phyloP scores from a whole-genome alignment of 2,329 filamentous ascomycete genomes.

The Geosmithia morbida region DNA sequence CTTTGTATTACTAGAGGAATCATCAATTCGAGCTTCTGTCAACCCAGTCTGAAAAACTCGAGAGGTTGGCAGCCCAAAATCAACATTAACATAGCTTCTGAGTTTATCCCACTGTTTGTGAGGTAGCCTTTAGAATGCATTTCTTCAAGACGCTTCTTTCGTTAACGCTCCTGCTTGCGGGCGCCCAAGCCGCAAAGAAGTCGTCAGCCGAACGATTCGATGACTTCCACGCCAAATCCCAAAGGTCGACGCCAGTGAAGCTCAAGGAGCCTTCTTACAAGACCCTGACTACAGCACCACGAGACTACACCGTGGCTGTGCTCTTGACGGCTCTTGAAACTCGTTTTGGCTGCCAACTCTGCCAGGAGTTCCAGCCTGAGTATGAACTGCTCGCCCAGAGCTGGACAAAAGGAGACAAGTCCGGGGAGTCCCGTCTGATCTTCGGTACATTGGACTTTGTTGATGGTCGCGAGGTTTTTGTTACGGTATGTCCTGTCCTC shows the following conservation, averaged over 20 bases:
- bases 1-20: background rate
- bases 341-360: slow-evolving; percentile 74
- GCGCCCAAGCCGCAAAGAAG: slow-evolving; percentile 50
- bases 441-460: slow-evolving; percentile 80
- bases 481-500: slow-evolving; percentile 46
- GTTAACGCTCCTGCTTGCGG: slow-evolving; percentile 45
- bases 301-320: slow-evolving; percentile 72
- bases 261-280: slow-evolving; percentile 65
- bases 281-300: slow-evolving; percentile 58
- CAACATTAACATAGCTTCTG: background rate
- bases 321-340: slow-evolving; percentile 77
- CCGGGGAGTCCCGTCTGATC: slow-evolving; percentile 55
- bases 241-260: slow-evolving; percentile 54
- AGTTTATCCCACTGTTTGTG: background rate
- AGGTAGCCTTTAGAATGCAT: slow-evolving; percentile 41
- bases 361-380: slow-evolving; percentile 84
- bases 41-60: background rate
- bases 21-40: background rate
- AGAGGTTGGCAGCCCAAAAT: background rate
- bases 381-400: slow-evolving; percentile 78
- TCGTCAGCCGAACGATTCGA: slow-evolving; percentile 51
- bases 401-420: slow-evolving; percentile 76
- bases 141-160: slow-evolving; percentile 49
- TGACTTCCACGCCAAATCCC: slow-evolving; percentile 54
- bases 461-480: slow-evolving; percentile 71